Percentiles rank a stretch among this genome's conserved stretches.
Conservation (phyloP, 192 early-diverging fungal genomes). For the Backusella tuberculispora region DNA sequence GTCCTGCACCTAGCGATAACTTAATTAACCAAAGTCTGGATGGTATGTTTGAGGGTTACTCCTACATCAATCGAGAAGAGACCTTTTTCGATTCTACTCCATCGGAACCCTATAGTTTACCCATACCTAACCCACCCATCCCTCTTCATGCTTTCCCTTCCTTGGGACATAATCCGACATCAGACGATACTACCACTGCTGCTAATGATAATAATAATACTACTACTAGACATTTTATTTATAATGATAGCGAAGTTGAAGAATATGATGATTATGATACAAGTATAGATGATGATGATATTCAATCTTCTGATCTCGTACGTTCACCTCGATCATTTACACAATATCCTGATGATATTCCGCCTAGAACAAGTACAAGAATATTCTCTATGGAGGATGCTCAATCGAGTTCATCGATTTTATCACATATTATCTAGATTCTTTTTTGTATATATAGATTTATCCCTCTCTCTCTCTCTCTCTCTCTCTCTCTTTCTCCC, state of each 20-base stretch:
- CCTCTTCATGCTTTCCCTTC: background rate
- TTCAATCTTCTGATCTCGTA: background rate
- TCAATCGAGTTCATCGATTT: slow-evolving; percentile 2
- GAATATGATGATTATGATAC: slow-evolving; percentile 1
- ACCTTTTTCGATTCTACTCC: background rate
- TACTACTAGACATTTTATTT: background rate
- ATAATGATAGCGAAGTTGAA: slow-evolving; percentile 4
- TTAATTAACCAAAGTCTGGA: slow-evolving; percentile 21
- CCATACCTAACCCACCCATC: background rate
- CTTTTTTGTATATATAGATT: too few relatives aligned
- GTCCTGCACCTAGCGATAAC: slow-evolving; percentile 21
- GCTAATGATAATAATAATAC: too few relatives aligned
- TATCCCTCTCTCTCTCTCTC: too few relatives aligned
- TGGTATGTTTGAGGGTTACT: slow-evolving; percentile 32
- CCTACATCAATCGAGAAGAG: slow-evolving; percentile 25
- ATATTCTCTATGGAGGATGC: slow-evolving; percentile 1
- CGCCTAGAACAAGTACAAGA: background rate
- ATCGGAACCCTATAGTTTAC: background rate
- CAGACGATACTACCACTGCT: background rate
- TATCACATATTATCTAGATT: background rate
- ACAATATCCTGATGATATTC: background rate
- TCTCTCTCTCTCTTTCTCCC: background rate
- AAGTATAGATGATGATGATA: slow-evolving; percentile 7
- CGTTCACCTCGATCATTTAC: background rate
- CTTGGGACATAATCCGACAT: background rate